Percentiles rank a stretch among this genome's conserved stretches.
Evolutionary conservation across 2,329 filamentous ascomycete genomes (phyloP).

Genomic region (Fusarium brevicatenulatum): DNA sequence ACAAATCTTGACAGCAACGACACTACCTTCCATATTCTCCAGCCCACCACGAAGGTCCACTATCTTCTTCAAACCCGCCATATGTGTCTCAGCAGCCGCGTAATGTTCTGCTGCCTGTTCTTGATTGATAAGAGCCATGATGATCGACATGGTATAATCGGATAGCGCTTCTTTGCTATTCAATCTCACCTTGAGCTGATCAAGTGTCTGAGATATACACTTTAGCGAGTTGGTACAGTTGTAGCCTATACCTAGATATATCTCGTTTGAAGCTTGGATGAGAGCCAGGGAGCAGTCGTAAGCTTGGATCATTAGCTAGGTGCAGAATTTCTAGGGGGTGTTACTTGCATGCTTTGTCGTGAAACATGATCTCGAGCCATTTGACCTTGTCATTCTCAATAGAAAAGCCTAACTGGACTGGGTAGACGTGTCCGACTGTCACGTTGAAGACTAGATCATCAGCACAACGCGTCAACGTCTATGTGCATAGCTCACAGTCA

Average conservation of each 20-base stretch:
- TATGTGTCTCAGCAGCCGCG: neutral
- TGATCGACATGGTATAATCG: neutral
- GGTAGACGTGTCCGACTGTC: neutral
- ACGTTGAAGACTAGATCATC: neutral
- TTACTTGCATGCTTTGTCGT: neutral
- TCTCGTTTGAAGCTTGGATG: slow-evolving; percentile 16
- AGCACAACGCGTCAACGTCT: rapidly evolving
- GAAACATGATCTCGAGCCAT: slow-evolving; percentile 18
- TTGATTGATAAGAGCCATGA: slow-evolving; percentile 7
- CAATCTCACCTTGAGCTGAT: neutral
- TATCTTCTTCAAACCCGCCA: neutral
- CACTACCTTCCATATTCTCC: neutral
- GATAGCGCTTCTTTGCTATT: neutral
- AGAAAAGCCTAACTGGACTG: slow-evolving; percentile 2
- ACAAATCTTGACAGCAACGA: neutral
- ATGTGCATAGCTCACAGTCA: neutral
- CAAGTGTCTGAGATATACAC: slow-evolving; percentile 5
- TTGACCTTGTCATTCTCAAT: neutral
- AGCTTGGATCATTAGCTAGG: neutral
- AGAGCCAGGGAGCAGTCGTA: neutral
- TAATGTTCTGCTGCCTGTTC: slow-evolving; percentile 4
- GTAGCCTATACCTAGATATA: slow-evolving; percentile 4
- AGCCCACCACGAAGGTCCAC: slow-evolving; percentile 5
- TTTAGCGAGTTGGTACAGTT: neutral
- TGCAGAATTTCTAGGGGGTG: rapidly evolving